Base-by-base conservation (phyloP, 1,284 basidiomycete genomes). In the Omphalotus olearius region DNA sequence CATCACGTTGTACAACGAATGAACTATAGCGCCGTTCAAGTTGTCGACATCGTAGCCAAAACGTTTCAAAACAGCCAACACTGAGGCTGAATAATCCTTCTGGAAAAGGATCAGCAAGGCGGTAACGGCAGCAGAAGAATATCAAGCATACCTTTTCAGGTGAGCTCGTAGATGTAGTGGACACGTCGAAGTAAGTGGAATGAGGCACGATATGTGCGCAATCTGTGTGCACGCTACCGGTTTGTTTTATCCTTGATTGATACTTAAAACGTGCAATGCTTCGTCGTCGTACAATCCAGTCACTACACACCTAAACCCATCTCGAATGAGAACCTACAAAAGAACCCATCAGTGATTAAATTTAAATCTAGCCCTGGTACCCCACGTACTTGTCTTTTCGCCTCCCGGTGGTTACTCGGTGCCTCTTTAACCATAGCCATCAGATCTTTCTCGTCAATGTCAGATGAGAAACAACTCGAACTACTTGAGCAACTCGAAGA, bases 1-100 rank as follows among this genome's bases (percentile, higher is more conserved):
- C 48, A 69, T 53, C 30, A 66, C 53, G 50, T 69, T 68, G 39
- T 64, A 59, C 16, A 68, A 56, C 17, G 53, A 57, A 53, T 68
- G 62, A 11, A 68, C 56, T 42, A 56, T 48, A 9, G 43, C 17
- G 10, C 64, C 64, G 50, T 59, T 56, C 17, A 67, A 55, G 38
- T 61, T 58, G 16, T 55, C 16, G 20, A 23, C 16, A n/a, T 40
- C 38, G n/a, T 40, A 40, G 2, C 20, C 38, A 40, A 40, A 40
- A n/a, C 16, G 2, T 23, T 23, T 17, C 38, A 40, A 40, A 17
- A 40, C 10, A 2, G 38, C 38, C 38, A 23, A 17, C 20, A 16
- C 30, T 33, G 30, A 33, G 30, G 30, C 7, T 9, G 30, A 9
- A 33, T 23, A 5, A 23, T 23, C 23, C 23, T 5, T 3, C 23